Evolutionary conservation across 805 yeast species (phyloP), one percentile per base, ranked within the genome.

Genomic region (Zygosaccharomyces bailii): DNA sequence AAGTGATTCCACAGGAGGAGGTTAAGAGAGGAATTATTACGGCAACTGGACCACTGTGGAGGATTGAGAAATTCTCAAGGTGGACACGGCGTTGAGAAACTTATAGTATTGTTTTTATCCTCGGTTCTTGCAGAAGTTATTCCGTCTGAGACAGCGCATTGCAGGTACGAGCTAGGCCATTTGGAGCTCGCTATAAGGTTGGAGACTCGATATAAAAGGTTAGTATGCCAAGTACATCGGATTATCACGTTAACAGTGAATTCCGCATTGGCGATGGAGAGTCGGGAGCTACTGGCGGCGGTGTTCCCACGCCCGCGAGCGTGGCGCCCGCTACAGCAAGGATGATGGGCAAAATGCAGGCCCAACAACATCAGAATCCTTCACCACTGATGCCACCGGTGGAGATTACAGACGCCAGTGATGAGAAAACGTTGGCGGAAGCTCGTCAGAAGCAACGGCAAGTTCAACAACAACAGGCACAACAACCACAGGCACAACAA

Each of bases 241-340:
- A 60, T 49, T 56, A 57, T 48, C 60, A 57, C 49, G 52, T 59
- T 18, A 60, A 60, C 45, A 46, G 59, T 8, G 56, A 56, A 38
- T 63, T 62, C 35, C 55, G 51, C 34, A 63, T 63, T 49, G 66
- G 66, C 14, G 54, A 51, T 16, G 48, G 50, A 4, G 43, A 37
- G 20, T 29, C 45, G 18, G 40, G 40, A 27, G 21, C 34, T 34
- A 24, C 41, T 43, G 31, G 42, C 42, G 39, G 30, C 11, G 29
- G 11, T 8, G 31, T 29, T 24, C 40, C 38, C 10, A 30, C 43
- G 5, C 52, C 55, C 9, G 44, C 46, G 19, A 34, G 57, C 10
- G 56, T 55, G n/a, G 65, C 66, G 5, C 65, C 65, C 7, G 68
- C 68, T 4, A 58, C 67, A 4, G 55, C 62, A 24, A 51, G 68